These are phyloP conservation scores for Neopestalotiopsis clavispora DNA, from an alignment of 2,329 filamentous ascomycete genomes.

Conservation along the genomic window DNA sequence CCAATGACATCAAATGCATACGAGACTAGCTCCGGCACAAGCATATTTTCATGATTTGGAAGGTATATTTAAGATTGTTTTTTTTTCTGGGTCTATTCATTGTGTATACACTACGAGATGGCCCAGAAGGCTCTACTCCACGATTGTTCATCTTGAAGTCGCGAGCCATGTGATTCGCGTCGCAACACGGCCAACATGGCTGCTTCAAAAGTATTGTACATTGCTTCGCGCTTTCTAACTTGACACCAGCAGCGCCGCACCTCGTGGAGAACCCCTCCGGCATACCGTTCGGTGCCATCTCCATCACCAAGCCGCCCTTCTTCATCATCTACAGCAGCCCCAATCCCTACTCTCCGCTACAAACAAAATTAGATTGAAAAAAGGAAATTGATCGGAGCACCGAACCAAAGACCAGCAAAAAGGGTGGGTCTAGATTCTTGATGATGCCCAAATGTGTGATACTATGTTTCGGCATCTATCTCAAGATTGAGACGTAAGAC, in stretches of 20 bases:
- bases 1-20: not conserved
- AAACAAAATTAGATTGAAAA: slow-evolving; percentile 19
- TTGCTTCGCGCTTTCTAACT: slow-evolving; percentile 5
- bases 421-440: slow-evolving; percentile 35
- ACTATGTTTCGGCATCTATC: slow-evolving; percentile 7
- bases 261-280: not conserved
- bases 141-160: slow-evolving; percentile 6
- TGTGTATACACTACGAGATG: slow-evolving; percentile 14
- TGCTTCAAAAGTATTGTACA: slow-evolving; percentile 18
- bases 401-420: slow-evolving; percentile 35
- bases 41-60: not conserved
- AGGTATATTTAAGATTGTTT: slow-evolving; percentile 13
- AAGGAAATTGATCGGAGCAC: slow-evolving; percentile 15
- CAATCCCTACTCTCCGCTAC: slow-evolving; percentile 1
- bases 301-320: not conserved
- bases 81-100: slow-evolving; percentile 19
- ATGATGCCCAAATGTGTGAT: slow-evolving; percentile 28
- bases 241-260: not conserved
- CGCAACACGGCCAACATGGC: slow-evolving; percentile 19
- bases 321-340: not conserved
- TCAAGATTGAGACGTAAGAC: not conserved
- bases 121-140: slow-evolving; percentile 11
- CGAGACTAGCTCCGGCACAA: not conserved
- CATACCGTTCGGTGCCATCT: not conserved
- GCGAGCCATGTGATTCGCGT: slow-evolving; percentile 11